These are phyloP conservation scores for Aureobasidium zeae DNA, from an alignment of 2,329 filamentous ascomycete species.

Conservation along the genomic window DNA sequence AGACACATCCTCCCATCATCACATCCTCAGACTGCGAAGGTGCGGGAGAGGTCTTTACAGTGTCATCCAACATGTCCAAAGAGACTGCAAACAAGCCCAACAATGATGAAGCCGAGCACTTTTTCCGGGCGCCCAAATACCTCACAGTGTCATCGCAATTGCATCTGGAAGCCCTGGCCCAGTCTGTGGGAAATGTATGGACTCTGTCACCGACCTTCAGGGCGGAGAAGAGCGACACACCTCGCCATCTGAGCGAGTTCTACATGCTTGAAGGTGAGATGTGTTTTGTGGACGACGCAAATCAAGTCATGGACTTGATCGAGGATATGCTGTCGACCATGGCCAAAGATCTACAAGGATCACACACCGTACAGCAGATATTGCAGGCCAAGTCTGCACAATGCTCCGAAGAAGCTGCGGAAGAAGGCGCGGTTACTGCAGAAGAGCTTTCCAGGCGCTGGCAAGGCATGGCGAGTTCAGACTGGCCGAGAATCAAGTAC, in stretches of 20 bases:
- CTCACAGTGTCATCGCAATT: slow-evolving; percentile 91
- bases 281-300: slow-evolving; percentile 63
- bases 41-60: slow-evolving; percentile 82
- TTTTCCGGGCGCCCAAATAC: slow-evolving; percentile 85
- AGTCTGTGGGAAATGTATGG: slow-evolving; percentile 86
- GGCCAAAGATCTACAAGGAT: slow-evolving; percentile 31
- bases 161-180: slow-evolving; percentile 84
- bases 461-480: slow-evolving; percentile 58
- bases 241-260: slow-evolving; percentile 90
- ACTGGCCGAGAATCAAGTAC: slow-evolving; percentile 81
- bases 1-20: slow-evolving; percentile 87
- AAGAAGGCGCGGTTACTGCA: slow-evolving; percentile 35
- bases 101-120: slow-evolving; percentile 40
- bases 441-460: slow-evolving; percentile 58
- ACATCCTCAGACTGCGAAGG: slow-evolving; percentile 97
- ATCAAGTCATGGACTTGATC: slow-evolving; percentile 65
- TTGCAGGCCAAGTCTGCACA: slow-evolving; percentile 29
- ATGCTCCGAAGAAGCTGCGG: slow-evolving; percentile 25
- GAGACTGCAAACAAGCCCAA: slow-evolving; percentile 26
- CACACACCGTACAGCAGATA: slow-evolving; percentile 34
- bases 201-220: slow-evolving; percentile 88
- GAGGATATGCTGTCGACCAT: slow-evolving; percentile 64
- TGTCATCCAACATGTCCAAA: slow-evolving; percentile 34
- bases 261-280: slow-evolving; percentile 97
- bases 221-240: slow-evolving; percentile 86